These are phyloP conservation scores for Metschnikowia santaceciliae DNA, from an alignment of 805 yeast species.

Conservation along the genomic window DNA sequence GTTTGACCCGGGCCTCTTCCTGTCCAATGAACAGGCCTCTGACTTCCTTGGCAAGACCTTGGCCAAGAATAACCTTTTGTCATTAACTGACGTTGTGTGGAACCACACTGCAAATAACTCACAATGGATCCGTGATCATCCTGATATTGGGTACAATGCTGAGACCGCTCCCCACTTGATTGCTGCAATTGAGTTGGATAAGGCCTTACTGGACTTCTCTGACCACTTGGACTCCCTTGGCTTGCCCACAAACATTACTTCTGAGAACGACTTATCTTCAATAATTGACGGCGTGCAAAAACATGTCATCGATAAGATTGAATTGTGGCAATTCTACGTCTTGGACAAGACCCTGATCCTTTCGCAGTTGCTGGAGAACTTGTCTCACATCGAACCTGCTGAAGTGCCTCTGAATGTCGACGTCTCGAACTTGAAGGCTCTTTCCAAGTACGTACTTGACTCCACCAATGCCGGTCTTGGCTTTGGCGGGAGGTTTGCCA, in stretches of 20 bases:
- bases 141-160: conserved; percentile 84
- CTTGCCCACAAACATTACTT: conserved; percentile 53
- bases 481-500: conserved; percentile 40
- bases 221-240: conserved; percentile 51
- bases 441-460: conserved; percentile 48
- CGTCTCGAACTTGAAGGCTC: conserved; percentile 31
- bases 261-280: conserved; percentile 50
- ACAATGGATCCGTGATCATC: conserved; percentile 76
- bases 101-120: conserved; percentile 95
- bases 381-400: conserved; percentile 32
- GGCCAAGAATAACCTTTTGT: conserved; percentile 54
- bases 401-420: conserved; percentile 43
- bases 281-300: conserved; percentile 65
- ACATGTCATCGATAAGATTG: conserved; percentile 62
- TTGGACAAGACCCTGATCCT: conserved; percentile 50
- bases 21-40: conserved; percentile 49
- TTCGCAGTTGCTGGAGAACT: conserved; percentile 32
- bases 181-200: conserved; percentile 83
- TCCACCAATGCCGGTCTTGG: conserved; percentile 34
- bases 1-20: conserved; percentile 68
- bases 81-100: conserved; percentile 89
- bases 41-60: conserved; percentile 48
- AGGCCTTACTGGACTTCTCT: conserved; percentile 63
- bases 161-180: conserved; percentile 85
- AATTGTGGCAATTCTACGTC: conserved; percentile 87